A percentile compares a stretch with the other conserved stretches of the same genome.
These are phyloP conservation scores for Glomus cerebriforme DNA, from an alignment of 192 early-diverging fungal genomes.

Conservation along the genomic window DNA sequence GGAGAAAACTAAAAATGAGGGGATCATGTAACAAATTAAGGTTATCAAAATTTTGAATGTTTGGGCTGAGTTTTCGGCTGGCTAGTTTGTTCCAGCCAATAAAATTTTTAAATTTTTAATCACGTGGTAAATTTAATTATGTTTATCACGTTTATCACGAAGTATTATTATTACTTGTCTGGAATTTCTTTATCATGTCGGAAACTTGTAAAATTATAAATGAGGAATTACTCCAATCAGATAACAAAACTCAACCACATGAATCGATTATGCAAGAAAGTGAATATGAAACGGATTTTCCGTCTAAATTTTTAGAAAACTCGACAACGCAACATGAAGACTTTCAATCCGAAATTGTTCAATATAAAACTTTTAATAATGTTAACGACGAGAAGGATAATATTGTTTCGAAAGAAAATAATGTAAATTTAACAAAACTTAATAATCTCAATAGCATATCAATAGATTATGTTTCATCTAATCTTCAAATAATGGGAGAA, in stretches of 20 bases:
- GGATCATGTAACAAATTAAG: not conserved
- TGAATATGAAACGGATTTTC: not conserved
- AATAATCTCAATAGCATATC: not conserved
- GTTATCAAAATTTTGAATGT: not conserved
- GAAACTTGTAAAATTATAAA: not conserved
- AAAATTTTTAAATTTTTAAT: too few relatives aligned
- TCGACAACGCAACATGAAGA: not conserved
- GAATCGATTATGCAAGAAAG: not conserved
- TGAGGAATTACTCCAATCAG: not conserved
- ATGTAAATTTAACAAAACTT: not conserved
- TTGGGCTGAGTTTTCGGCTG: not conserved
- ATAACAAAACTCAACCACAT: not conserved
- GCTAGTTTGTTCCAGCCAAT: not conserved
- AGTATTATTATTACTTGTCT: too few relatives aligned
- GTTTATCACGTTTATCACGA: too few relatives aligned
- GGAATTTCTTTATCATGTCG: not conserved
- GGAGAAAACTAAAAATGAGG: not conserved
- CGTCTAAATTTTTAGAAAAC: not conserved
- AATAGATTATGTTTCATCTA: too few relatives aligned
- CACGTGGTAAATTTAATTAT: too few relatives aligned
- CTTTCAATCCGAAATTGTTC: not conserved
- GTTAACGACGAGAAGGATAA: not conserved
- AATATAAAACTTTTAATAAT: too few relatives aligned
- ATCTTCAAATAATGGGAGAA: not conserved
- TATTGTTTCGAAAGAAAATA: not conserved